A percentile compares a stretch with the other conserved stretches of the same genome.
These are phyloP conservation scores for Nidula niveotomentosa DNA, from an alignment of 1,284 basidiomycete genomes.

Conservation along the genomic window DNA sequence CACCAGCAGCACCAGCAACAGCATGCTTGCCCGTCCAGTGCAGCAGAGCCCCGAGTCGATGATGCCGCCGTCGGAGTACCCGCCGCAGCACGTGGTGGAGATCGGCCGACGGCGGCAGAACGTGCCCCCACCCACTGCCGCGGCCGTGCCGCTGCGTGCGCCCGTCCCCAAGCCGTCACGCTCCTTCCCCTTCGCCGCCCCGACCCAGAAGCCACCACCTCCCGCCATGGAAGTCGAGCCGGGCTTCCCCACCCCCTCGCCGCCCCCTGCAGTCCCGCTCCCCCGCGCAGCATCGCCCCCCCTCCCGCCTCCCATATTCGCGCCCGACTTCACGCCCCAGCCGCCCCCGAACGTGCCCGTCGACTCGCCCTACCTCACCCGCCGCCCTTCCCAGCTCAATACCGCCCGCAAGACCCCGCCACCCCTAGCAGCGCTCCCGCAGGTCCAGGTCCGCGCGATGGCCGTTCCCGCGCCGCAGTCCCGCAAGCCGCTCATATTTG, in stretches of 20 bases:
- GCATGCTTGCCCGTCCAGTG: neutral
- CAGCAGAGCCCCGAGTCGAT: too few relatives aligned
- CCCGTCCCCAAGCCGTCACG: slow-evolving; percentile 1
- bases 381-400: neutral
- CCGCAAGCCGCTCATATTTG: neutral
- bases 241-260: slow-evolving; percentile 7
- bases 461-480: neutral
- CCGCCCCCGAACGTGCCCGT: neutral
- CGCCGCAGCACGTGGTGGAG: neutral
- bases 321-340: neutral
- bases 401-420: neutral
- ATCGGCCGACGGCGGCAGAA: neutral
- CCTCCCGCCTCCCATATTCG: neutral
- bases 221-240: slow-evolving; percentile 7
- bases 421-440: neutral
- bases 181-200: slow-evolving; percentile 1
- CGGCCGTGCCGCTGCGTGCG: neutral
- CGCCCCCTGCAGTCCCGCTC: slow-evolving; percentile 7
- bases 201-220: neutral
- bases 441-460: neutral
- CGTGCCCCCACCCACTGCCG: neutral
- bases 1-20: slow-evolving; percentile 8
- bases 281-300: slow-evolving; percentile 10
- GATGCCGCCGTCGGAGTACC: too few relatives aligned
- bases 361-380: neutral